These are phyloP conservation scores for Aspergillus sergii DNA, from an alignment of 2,329 filamentous ascomycete species.

Conservation along the genomic window DNA sequence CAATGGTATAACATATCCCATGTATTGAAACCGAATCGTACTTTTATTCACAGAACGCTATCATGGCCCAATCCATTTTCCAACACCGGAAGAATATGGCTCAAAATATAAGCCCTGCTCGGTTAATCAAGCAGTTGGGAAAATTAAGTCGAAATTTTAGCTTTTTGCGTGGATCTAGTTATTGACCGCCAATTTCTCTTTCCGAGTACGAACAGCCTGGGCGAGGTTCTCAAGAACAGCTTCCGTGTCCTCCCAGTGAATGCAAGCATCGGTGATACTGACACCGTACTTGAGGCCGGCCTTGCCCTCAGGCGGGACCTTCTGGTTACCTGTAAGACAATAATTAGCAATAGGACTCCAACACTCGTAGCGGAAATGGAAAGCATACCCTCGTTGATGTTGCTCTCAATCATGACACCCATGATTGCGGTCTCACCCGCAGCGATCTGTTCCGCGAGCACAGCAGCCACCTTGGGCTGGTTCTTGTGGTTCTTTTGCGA, in stretches of 20 bases:
- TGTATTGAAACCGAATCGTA: not conserved
- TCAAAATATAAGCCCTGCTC: not conserved
- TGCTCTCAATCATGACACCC: slow-evolving; percentile 98
- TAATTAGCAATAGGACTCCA: slow-evolving; percentile 9
- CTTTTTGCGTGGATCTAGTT: slow-evolving; percentile 4
- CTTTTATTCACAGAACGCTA: slow-evolving; percentile 6
- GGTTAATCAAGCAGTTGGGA: not conserved
- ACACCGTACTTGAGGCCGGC: slow-evolving; percentile 87
- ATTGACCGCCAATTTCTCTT: slow-evolving; percentile 48
- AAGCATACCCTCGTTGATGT: slow-evolving; percentile 82
- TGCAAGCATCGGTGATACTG: slow-evolving; percentile 96
- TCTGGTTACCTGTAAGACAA: slow-evolving; percentile 69
- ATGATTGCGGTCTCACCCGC: slow-evolving; percentile 85
- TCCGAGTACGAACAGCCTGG: slow-evolving; percentile 74
- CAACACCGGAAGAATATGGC: slow-evolving; percentile 1
- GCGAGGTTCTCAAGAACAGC: slow-evolving; percentile 76
- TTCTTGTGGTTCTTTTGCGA: slow-evolving; percentile 96
- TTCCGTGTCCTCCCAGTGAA: slow-evolving; percentile 89
- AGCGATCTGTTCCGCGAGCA: slow-evolving; percentile 80
- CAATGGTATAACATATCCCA: not conserved
- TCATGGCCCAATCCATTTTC: not conserved
- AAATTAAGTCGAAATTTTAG: not conserved
- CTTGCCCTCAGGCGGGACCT: slow-evolving; percentile 85
- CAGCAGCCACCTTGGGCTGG: slow-evolving; percentile 87
- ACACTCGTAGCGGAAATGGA: not conserved